Conservation (phyloP, 805 yeast genomes). For the Lipomyces yamadae region DNA sequence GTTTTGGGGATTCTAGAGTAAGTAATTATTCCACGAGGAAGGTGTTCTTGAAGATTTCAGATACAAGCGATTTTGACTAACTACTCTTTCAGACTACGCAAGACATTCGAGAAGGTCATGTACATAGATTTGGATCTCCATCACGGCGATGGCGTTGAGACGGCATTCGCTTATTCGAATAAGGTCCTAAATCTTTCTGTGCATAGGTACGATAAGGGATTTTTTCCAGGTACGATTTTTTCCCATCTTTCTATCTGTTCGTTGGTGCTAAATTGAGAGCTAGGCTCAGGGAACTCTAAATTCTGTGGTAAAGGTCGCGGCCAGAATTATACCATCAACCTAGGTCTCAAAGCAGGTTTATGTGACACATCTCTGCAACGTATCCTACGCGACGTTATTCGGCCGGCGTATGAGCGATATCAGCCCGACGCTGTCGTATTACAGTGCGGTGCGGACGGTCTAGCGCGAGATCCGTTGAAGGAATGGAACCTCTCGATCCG, state of each 20-base stretch:
- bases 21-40: background rate
- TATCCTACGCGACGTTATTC: conserved; percentile 51
- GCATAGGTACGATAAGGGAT: conserved; percentile 68
- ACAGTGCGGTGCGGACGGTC: conserved; percentile 77
- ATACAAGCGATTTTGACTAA: background rate
- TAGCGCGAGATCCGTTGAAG: conserved; percentile 62
- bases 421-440: conserved; percentile 61
- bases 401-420: conserved; percentile 50
- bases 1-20: conserved; percentile 57
- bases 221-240: conserved; percentile 62
- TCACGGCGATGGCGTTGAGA: conserved; percentile 81
- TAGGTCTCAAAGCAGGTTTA: conserved; percentile 64
- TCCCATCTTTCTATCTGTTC: background rate
- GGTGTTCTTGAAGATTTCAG: background rate
- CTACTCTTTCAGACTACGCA: conserved; percentile 48
- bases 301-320: conserved; percentile 51
- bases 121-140: conserved; percentile 77
- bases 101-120: conserved; percentile 53
- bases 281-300: conserved; percentile 54
- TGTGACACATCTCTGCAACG: conserved; percentile 51
- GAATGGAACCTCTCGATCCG: conserved; percentile 72
- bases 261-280: background rate
- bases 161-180: conserved; percentile 61
- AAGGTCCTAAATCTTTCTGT: conserved; percentile 65
- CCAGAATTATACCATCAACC: conserved; percentile 51